phyloP scores from a whole-genome alignment of 805 yeast species.

The Barnettozyma californica region DNA sequence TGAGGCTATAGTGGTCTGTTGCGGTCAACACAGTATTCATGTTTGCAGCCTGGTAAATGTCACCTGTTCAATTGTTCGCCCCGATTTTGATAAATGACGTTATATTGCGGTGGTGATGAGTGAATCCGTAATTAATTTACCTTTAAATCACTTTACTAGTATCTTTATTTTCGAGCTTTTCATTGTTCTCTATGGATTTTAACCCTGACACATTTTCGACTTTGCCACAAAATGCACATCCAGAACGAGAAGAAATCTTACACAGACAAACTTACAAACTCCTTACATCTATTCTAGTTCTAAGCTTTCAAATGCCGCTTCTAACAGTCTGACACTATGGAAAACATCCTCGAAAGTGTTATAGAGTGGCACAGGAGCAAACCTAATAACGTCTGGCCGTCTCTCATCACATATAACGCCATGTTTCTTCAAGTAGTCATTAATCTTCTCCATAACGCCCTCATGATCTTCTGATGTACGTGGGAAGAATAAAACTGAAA shows the following conservation, averaged over 20 bases:
- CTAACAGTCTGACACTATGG: conserved; percentile 38
- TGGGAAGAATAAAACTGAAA: conserved; percentile 66
- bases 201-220: not conserved
- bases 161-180: too few relatives aligned
- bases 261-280: not conserved
- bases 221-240: not conserved
- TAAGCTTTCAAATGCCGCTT: conserved; percentile 24
- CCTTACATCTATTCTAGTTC: not conserved
- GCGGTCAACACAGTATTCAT: not conserved
- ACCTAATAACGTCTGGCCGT: conserved; percentile 80
- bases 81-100: not conserved
- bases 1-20: not conserved
- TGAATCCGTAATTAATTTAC: too few relatives aligned
- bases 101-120: too few relatives aligned
- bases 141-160: too few relatives aligned
- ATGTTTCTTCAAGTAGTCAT: conserved; percentile 37
- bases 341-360: conserved; percentile 66
- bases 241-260: not conserved
- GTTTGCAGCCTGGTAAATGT: not conserved
- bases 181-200: too few relatives aligned
- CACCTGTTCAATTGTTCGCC: not conserved
- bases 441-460: conserved; percentile 59
- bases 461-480: conserved; percentile 29
- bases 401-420: conserved; percentile 87
- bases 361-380: conserved; percentile 86